phyloP scores from a whole-genome alignment of 768 basidiomycete genomes.

The Leccinum disarticulatum region DNA sequence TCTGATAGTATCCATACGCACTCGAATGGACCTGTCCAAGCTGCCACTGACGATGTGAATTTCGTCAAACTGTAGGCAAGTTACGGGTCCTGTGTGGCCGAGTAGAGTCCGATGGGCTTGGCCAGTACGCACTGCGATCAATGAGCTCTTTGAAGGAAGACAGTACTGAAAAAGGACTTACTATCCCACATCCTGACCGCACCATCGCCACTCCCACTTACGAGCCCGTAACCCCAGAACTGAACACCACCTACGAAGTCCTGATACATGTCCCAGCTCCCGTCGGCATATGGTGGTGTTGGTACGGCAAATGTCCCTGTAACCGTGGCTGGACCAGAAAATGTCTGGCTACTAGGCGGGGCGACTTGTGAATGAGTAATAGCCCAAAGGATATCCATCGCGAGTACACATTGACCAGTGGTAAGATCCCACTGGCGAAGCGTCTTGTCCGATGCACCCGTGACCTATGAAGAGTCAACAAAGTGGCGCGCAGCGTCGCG shows the following conservation, averaged over 20 bases:
- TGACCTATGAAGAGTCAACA: slow-evolving; percentile 61
- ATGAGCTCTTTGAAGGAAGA: background rate
- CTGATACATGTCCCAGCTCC: slow-evolving; percentile 92
- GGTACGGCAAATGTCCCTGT: slow-evolving; percentile 75
- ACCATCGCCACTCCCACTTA: slow-evolving; percentile 96
- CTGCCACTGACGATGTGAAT: slow-evolving; percentile 90
- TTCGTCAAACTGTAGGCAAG: slow-evolving; percentile 96
- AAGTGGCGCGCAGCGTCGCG: background rate
- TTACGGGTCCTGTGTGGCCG: slow-evolving; percentile 92
- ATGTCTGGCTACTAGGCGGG: slow-evolving; percentile 40
- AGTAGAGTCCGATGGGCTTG: slow-evolving; percentile 91
- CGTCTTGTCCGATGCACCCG: slow-evolving; percentile 97
- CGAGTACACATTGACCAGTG: slow-evolving; percentile 97
- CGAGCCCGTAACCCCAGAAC: slow-evolving; percentile 97
- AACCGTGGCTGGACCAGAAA: slow-evolving; percentile 53
- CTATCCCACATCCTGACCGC: slow-evolving; percentile 99
- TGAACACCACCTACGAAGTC: slow-evolving; percentile 98
- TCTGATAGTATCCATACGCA: slow-evolving; percentile 37
- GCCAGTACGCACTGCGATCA: slow-evolving; percentile 86
- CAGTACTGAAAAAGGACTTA: slow-evolving; percentile 40
- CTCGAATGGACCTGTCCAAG: slow-evolving; percentile 89
- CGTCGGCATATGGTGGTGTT: slow-evolving; percentile 86
- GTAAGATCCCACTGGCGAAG: slow-evolving; percentile 97
- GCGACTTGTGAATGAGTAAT: slow-evolving; percentile 81
- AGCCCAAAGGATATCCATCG: slow-evolving; percentile 99